phyloP scores from a whole-genome alignment of 257 asterid species.

The Solanum megistacrolobum region DNA sequence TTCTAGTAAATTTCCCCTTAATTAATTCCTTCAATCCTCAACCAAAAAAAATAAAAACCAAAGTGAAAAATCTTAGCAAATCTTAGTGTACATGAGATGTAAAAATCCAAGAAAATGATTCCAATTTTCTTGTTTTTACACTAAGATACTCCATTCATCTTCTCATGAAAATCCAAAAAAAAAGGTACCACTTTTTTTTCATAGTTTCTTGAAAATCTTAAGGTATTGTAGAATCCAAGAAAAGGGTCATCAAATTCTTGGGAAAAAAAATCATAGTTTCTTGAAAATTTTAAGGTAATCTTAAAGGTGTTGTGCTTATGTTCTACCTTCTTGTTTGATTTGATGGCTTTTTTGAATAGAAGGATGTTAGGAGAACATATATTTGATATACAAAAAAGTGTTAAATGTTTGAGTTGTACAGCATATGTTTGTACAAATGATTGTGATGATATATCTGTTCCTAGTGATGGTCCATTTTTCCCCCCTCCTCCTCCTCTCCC shows the following conservation, averaged over 20 bases:
- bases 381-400: not conserved
- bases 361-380: not conserved
- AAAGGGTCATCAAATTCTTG: not conserved
- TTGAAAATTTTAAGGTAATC: not conserved
- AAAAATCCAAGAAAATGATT: not conserved
- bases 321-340: not conserved
- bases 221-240: not conserved
- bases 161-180: not conserved
- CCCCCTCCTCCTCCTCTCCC: not conserved
- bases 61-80: not conserved
- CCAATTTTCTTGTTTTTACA: not conserved
- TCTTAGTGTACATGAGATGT: not conserved
- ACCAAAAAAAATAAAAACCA: not conserved
- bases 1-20: constrained; percentile 4
- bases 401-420: not conserved
- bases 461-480: not conserved
- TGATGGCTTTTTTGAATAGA: not conserved
- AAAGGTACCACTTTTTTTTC: not conserved
- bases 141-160: not conserved
- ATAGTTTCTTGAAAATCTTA: not conserved
- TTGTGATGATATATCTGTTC: not conserved
- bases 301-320: not conserved
- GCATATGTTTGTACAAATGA: not conserved
- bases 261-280: no score
- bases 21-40: not conserved